Conservation (phyloP, 768 basidiomycete genomes). For the Tulasnella sp. region DNA sequence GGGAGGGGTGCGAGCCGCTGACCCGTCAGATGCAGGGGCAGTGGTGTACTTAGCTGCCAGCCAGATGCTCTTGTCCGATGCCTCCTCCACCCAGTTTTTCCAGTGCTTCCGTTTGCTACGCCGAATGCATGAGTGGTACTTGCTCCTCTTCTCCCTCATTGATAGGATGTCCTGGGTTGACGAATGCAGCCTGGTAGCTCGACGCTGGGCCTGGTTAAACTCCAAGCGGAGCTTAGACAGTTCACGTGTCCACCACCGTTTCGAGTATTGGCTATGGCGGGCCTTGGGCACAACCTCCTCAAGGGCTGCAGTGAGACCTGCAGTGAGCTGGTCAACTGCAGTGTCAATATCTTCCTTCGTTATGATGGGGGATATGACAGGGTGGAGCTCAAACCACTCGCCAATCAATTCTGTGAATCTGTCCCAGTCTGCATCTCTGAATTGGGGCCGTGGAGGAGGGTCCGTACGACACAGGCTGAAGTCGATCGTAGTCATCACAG, state of each 20-base stretch:
- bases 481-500: not conserved
- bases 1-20: slow-evolving; percentile 3
- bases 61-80: slow-evolving; percentile 8
- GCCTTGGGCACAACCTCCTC: slow-evolving; percentile 6
- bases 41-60: not conserved
- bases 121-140: not conserved
- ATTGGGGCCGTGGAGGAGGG: not conserved
- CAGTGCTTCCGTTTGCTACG: slow-evolving; percentile 7
- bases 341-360: not conserved
- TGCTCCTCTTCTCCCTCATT: not conserved
- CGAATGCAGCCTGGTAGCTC: not conserved
- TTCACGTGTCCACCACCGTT: slow-evolving; percentile 14
- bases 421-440: not conserved
- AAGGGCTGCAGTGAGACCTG: not conserved
- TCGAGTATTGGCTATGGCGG: not conserved
- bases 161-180: not conserved
- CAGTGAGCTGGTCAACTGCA: not conserved
- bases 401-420: not conserved
- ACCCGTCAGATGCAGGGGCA: not conserved
- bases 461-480: not conserved
- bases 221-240: not conserved
- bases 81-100: slow-evolving; percentile 8
- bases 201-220: not conserved
- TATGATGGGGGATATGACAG: not conserved
- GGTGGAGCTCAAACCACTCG: not conserved